Base-by-base conservation (phyloP, 495 filamentous ascomycete species). In the Rusavskia elegans region DNA sequence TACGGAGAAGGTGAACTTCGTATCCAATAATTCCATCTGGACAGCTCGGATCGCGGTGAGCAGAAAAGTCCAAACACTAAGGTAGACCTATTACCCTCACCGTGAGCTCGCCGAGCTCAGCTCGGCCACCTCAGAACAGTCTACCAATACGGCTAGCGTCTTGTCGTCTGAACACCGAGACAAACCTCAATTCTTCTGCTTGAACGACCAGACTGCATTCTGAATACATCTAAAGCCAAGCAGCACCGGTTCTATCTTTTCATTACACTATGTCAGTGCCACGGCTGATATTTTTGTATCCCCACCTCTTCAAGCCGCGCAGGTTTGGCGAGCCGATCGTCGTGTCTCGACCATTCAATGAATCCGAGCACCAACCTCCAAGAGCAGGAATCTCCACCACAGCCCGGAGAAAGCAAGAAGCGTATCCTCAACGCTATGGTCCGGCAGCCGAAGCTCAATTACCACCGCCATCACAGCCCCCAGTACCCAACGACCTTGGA, bases 201-300 rank as follows among this genome's bases (percentile, higher is more conserved):
- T 27, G 25, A 27, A 27, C 2, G 25, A 2, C 25, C 2, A 27
- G 25, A 27, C 25, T 35, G 32, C 32, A 7, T 13, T 14, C 7
- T 35, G 32, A 35, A 35, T 11, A 11, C 32, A 1, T 35, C 32
- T 14, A 35, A 14, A 14, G 13, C 7, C 7, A 3, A 35, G 32
- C 10, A 7, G 32, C 32, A 35, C 32, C 32, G 5, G 2, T 14
- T 8, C 8, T 14, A 14, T 20, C 39, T 17, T 5, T 48, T 5
- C 29, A 0, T 37, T 9, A 37, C n/a, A 17, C 39, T 4, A 90
- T 90, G 85, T 77, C 82, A 48, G 71, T 77, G 10, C 70, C 71
- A 46, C 72, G 85, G 58, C 71, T 90, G 32, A 79, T 78, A 3
- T 88, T 89, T 59, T 73, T 89, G 16, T 89, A 88, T 58, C 83